Evolutionary conservation across 192 early-diverging fungal genomes (phyloP).

Genomic region (Rhizophagus sp.): DNA sequence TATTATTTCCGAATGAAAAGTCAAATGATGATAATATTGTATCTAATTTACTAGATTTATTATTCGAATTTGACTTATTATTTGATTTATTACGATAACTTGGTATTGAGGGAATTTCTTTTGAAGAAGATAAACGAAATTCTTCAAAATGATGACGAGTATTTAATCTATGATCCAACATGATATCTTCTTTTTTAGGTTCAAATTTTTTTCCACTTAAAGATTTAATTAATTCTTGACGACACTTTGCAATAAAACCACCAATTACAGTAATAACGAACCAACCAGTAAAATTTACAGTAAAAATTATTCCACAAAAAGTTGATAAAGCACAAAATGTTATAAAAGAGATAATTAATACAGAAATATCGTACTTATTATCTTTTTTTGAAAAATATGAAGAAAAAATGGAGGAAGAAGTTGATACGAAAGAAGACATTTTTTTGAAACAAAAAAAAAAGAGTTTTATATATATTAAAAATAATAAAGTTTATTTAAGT

Average conservation of each 20-base stretch:
- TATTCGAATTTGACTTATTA: no score
- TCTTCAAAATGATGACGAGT: neutral
- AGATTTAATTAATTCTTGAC: neutral
- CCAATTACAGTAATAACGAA: neutral
- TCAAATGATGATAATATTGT: neutral
- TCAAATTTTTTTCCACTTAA: neutral
- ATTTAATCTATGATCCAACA: neutral
- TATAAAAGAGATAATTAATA: neutral
- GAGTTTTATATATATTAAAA: neutral
- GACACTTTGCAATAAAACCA: neutral
- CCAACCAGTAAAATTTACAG: neutral
- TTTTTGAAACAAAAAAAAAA: neutral
- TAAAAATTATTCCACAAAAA: neutral
- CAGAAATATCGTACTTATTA: neutral
- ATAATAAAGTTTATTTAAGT: no score
- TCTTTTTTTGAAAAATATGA: neutral
- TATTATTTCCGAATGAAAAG: neutral
- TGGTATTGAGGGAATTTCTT: neutral
- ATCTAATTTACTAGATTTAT: neutral
- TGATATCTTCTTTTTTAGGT: neutral
- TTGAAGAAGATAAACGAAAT: neutral
- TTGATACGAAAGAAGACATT: neutral
- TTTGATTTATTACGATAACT: neutral
- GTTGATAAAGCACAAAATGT: neutral
- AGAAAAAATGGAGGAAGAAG: neutral